Conservation (phyloP, 176 grass and related monocot species). For the Triticum timopheevii region DNA sequence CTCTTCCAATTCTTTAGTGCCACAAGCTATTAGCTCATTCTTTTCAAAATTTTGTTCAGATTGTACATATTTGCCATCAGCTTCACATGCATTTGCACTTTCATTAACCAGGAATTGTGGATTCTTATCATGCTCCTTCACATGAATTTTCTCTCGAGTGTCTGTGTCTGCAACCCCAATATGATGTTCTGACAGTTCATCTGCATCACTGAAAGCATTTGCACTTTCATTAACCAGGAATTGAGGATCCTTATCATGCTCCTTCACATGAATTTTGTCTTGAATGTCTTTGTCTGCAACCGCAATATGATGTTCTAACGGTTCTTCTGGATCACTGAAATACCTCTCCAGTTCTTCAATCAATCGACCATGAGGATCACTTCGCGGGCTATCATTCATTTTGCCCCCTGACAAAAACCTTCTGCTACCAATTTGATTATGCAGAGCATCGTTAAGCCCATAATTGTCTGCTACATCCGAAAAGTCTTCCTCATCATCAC, state of each 20-base stretch:
- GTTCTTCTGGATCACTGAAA: slow-evolving; percentile 47
- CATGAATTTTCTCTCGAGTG: not conserved
- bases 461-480: slow-evolving; percentile 25
- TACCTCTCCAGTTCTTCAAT: slow-evolving; percentile 64
- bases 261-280: slow-evolving; percentile 8
- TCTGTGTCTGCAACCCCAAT: not conserved
- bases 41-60: slow-evolving; percentile 44
- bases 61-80: slow-evolving; percentile 34
- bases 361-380: slow-evolving; percentile 45
- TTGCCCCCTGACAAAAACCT: slow-evolving; percentile 31
- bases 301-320: not conserved
- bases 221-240: slow-evolving; percentile 31
- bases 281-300: not conserved
- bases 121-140: slow-evolving; percentile 25
- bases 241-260: slow-evolving; percentile 20
- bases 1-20: slow-evolving; percentile 39
- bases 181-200: slow-evolving; percentile 29
- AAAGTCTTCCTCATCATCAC: slow-evolving; percentile 47
- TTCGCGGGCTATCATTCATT: slow-evolving; percentile 25
- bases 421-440: slow-evolving; percentile 29
- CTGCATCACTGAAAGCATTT: slow-evolving; percentile 43
- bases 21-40: slow-evolving; percentile 1
- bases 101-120: slow-evolving; percentile 20
- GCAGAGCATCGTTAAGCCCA: slow-evolving; percentile 46
- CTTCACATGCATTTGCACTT: slow-evolving; percentile 53